Evolutionary conservation across 2,329 filamentous ascomycete species (phyloP).

Genomic region (Fusarium solani-melongenae): DNA sequence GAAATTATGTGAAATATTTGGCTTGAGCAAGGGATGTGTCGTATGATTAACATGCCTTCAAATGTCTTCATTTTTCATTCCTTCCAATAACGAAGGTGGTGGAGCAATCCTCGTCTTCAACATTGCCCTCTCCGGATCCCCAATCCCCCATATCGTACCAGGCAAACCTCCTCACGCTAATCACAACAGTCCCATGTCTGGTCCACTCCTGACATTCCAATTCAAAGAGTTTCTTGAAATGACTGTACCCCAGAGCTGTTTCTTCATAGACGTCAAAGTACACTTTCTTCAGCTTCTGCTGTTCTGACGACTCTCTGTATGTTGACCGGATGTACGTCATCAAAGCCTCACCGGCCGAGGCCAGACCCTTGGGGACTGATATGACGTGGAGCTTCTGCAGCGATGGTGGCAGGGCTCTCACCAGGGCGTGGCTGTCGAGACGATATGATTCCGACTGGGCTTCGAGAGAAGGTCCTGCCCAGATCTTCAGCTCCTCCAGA

Average conservation of each 20-base stretch:
- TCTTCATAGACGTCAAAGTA: neutral
- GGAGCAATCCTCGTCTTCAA: neutral
- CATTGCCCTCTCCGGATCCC: neutral
- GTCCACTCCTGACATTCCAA: neutral
- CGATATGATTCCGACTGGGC: no score
- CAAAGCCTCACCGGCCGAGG: neutral
- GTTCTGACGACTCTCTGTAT: neutral
- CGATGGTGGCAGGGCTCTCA: neutral
- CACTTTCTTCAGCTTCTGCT: neutral
- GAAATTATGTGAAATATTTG: neutral
- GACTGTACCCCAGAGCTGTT: neutral
- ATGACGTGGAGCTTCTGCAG: neutral
- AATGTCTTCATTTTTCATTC: neutral
- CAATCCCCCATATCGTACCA: neutral
- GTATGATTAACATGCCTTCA: neutral
- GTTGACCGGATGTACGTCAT: slow-evolving; percentile 1
- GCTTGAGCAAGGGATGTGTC: neutral
- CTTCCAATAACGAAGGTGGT: neutral
- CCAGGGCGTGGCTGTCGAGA: neutral
- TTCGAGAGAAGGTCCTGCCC: neutral
- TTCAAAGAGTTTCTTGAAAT: neutral
- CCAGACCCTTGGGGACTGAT: neutral
- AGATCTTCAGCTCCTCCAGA: neutral
- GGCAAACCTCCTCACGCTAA: neutral
- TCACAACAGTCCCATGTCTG: neutral